Percentiles rank a stretch among this genome's conserved stretches.
These are phyloP conservation scores for Lepidium africanum DNA, from an alignment of 345 rosid genomes.

Conservation along the genomic window DNA sequence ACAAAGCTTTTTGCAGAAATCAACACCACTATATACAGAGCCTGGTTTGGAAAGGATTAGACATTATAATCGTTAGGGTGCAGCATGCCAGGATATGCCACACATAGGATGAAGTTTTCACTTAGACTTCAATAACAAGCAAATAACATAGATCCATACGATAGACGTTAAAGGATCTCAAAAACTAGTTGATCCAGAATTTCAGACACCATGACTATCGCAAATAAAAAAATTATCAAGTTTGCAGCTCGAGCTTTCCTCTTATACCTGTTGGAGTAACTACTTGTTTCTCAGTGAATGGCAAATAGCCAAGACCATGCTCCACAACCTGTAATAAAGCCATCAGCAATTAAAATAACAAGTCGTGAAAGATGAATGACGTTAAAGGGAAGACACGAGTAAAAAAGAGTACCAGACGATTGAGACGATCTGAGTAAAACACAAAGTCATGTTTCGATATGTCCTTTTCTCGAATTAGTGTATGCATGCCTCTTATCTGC, in stretches of 20 bases:
- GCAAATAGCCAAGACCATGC: conserved; percentile 96
- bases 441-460: conserved; percentile 98
- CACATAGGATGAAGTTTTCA: not conserved
- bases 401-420: conserved; percentile 66
- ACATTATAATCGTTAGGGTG: not conserved
- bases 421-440: conserved; percentile 95
- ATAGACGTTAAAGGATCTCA: not conserved
- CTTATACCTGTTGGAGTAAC: conserved; percentile 85
- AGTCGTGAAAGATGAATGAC: not conserved
- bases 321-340: conserved; percentile 72
- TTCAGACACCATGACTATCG: not conserved
- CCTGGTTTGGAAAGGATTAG: conserved; percentile 38
- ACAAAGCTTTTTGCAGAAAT: conserved; percentile 96
- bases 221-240: not conserved
- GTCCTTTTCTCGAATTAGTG: conserved; percentile 88
- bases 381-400: conserved; percentile 1
- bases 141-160: not conserved
- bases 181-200: not conserved
- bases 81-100: not conserved
- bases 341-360: conserved; percentile 4
- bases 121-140: not conserved
- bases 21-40: conserved; percentile 83
- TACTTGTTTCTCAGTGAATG: conserved; percentile 94
- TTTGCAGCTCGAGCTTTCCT: not conserved
- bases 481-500: conserved; percentile 99